Evolutionary conservation across 1,284 basidiomycete genomes (phyloP), one percentile per base, ranked within the genome.

Genomic region (Ceratobasidium sp.): DNA sequence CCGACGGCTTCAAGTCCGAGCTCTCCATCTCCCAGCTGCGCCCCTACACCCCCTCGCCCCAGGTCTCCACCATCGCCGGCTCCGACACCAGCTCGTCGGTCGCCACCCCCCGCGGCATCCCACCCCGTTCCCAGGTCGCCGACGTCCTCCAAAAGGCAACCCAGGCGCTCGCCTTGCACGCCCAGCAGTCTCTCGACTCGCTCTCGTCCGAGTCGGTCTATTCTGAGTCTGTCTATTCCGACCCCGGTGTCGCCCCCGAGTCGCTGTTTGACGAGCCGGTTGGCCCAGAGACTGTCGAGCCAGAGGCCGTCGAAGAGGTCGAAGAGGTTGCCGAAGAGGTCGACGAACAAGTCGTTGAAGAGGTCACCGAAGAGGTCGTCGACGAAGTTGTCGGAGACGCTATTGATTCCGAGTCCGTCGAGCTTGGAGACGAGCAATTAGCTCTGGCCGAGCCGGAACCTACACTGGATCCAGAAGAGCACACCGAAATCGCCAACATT

Each of bases 1-100:
- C 64, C 39, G 64, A 67, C n/a, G 64, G 64, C 26, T 67, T 67
- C 64, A 55, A 41, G 12, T 67, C 64, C 30, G 64, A 67, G 52
- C 34, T 26, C 32, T 67, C 64, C 21, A 67, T 67, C 28, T 67
- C 64, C 28, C 34, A 43, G 18, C 41, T 67, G 32, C 48, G 64
- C 32, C 64, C 64, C 34, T 67, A 55, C 23, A 67, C 64, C 9
- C 64, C 64, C n/a, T 67, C 64, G 14, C 64, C 64, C 36, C 52
- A 48, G 28, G 64, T 67, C 21, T 67, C 64, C 36, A 67, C 64
- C 32, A 43, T 67, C 52, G 64, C 64, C 21, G 36, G 50, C 32
- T 67, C 64, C 18, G 64, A 23, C 16, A 50, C 61, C 6, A 67
- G 64, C 50, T 67, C 64, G 32, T 39, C 64, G 28, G 64, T 43